phyloP scores from a whole-genome alignment of 306 rosid species.

The Quercus glauca region DNA sequence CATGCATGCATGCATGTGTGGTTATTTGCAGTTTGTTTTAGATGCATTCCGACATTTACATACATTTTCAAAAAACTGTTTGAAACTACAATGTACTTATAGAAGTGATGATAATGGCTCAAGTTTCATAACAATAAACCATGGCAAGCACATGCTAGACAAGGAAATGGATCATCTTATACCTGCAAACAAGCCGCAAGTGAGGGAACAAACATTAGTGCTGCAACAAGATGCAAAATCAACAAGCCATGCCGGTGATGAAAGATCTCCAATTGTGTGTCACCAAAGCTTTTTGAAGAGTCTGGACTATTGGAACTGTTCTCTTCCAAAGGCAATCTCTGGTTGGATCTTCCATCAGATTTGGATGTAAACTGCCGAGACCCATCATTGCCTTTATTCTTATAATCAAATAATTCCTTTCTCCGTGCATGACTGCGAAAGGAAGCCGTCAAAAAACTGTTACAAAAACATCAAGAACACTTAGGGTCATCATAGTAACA shows the following conservation, averaged over 20 bases:
- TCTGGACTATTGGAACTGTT: constrained; percentile 52
- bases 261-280: constrained; percentile 80
- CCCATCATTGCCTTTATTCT: constrained; percentile 33
- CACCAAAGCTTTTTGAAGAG: constrained; percentile 71
- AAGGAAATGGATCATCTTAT: constrained; percentile 23
- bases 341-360: constrained; percentile 50
- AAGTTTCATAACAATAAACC: not conserved
- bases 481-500: constrained; percentile 29
- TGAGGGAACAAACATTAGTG: constrained; percentile 88
- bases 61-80: not conserved
- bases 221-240: constrained; percentile 71
- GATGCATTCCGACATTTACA: not conserved
- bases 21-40: not conserved
- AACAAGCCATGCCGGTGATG: constrained; percentile 88
- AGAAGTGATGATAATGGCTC: not conserved
- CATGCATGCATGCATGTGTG: not conserved
- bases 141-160: constrained; percentile 1
- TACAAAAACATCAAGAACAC: constrained; percentile 41
- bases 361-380: constrained; percentile 43
- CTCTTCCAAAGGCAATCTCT: constrained; percentile 48
- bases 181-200: constrained; percentile 95
- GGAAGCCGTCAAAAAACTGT: constrained; percentile 83
- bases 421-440: constrained; percentile 63
- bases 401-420: constrained; percentile 40
- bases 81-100: constrained; percentile 1